Evolutionary conservation across 73 alveolate species (phyloP).

Genomic region (Uronychia binucleata): DNA sequence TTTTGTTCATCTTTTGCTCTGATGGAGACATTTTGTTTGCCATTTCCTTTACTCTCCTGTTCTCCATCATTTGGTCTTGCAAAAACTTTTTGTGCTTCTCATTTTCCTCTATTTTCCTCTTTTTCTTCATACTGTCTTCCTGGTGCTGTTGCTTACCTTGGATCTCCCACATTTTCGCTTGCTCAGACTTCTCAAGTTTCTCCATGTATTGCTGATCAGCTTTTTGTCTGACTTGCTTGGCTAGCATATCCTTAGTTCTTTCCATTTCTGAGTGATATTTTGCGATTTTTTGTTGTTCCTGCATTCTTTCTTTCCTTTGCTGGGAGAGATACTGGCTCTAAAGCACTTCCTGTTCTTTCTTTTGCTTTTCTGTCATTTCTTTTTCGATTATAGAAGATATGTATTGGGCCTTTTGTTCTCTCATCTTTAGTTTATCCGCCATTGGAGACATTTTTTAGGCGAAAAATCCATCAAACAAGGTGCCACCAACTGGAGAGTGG

Average conservation of each 20-base stretch:
- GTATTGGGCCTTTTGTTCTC: neutral
- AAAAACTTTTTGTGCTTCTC: neutral
- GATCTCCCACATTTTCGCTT: neutral
- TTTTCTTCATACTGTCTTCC: neutral
- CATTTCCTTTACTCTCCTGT: neutral
- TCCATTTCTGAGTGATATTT: neutral
- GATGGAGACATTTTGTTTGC: neutral
- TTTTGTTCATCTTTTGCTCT: neutral
- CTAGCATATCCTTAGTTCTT: neutral
- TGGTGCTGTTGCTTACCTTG: neutral
- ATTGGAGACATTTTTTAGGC: neutral
- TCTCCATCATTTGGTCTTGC: neutral
- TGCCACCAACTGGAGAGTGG: neutral
- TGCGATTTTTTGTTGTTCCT: neutral
- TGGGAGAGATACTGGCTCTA: neutral
- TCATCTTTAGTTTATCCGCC: neutral
- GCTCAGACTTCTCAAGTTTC: neutral
- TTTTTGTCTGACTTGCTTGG: neutral
- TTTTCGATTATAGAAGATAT: neutral
- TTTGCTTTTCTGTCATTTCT: neutral
- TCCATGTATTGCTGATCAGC: neutral
- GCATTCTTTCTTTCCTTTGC: neutral
- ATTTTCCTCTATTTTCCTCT: neutral
- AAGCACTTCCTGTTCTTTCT: neutral
- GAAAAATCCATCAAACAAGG: neutral